A percentile compares a stretch with the other conserved stretches of the same genome.
Conservation (phyloP, 805 yeast species). For the Debaryomyces maramus region DNA sequence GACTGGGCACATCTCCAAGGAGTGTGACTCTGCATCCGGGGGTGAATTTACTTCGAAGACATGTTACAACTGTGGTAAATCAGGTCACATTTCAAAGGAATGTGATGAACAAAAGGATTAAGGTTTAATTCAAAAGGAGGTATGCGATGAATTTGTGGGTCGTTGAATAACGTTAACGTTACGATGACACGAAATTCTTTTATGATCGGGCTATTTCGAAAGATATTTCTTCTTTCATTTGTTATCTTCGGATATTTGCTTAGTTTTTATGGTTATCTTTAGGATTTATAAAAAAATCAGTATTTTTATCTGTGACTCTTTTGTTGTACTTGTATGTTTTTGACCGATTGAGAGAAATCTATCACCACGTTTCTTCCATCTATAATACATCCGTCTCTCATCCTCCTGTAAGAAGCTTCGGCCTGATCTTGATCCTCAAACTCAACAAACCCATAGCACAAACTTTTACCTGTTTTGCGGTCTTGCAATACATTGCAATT, state of each 20-base stretch:
- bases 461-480: conserved; percentile 45
- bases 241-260: conserved; percentile 1
- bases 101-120: conserved; percentile 37
- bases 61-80: conserved; percentile 72
- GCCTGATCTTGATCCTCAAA: conserved; percentile 48
- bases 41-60: conserved; percentile 51
- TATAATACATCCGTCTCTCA: conserved; percentile 57
- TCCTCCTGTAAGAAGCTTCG: conserved; percentile 60
- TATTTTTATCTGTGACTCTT: conserved; percentile 4
- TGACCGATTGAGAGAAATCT: conserved; percentile 59
- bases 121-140: conserved; percentile 1
- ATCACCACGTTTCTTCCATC: conserved; percentile 66
- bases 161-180: too few relatives aligned
- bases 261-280: conserved; percentile 10
- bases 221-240: conserved; percentile 1
- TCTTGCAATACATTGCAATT: conserved; percentile 52
- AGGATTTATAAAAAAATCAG: conserved; percentile 9
- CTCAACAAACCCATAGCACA: conserved; percentile 67
- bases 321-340: conserved; percentile 5
- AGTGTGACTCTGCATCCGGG: conserved; percentile 62
- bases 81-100: conserved; percentile 88
- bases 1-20: conserved; percentile 85
- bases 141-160: not conserved
- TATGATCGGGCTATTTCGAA: conserved; percentile 4
- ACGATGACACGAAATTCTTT: not conserved